A percentile compares a stretch with the other conserved stretches of the same genome.
These are phyloP conservation scores for Umbellularia californica DNA, from an alignment of 164 flowering plant species.

Conservation along the genomic window DNA sequence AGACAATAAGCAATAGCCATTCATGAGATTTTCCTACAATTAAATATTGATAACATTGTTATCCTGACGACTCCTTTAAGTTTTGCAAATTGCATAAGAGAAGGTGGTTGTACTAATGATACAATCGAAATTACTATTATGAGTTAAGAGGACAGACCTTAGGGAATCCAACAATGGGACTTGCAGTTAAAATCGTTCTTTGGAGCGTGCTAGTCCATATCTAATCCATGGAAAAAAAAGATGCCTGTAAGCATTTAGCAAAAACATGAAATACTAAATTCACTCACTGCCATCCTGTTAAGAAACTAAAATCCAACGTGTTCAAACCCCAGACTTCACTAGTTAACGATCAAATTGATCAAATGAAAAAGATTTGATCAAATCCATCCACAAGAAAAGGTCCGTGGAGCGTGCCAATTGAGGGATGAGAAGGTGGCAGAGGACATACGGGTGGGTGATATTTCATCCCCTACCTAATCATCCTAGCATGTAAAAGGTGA, in stretches of 20 bases:
- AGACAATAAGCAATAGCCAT: neutral
- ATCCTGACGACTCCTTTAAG: neutral
- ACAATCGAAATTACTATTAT: neutral
- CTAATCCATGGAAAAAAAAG: constrained; percentile 31
- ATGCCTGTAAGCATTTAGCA: neutral
- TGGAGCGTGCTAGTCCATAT: constrained; percentile 99
- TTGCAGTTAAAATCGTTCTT: constrained; percentile 87
- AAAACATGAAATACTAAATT: neutral
- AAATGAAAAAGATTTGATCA: too few species aligned
- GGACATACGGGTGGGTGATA: too few species aligned
- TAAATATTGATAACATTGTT: neutral
- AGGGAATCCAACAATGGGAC: constrained; percentile 88
- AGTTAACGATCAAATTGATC: too few species aligned
- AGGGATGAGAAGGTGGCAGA: too few species aligned
- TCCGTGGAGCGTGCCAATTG: too few species aligned
- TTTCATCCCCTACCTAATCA: too few species aligned
- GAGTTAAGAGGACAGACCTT: constrained; percentile 49
- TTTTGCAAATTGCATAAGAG: neutral
- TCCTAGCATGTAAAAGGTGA: too few species aligned
- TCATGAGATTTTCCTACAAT: too few species aligned
- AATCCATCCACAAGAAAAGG: too few species aligned
- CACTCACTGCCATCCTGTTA: neutral
- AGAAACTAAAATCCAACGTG: neutral
- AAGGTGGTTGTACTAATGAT: constrained; percentile 2
- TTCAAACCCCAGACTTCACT: too few species aligned